Base-by-base conservation (phyloP, 805 yeast genomes). In the Candida quercuum region DNA sequence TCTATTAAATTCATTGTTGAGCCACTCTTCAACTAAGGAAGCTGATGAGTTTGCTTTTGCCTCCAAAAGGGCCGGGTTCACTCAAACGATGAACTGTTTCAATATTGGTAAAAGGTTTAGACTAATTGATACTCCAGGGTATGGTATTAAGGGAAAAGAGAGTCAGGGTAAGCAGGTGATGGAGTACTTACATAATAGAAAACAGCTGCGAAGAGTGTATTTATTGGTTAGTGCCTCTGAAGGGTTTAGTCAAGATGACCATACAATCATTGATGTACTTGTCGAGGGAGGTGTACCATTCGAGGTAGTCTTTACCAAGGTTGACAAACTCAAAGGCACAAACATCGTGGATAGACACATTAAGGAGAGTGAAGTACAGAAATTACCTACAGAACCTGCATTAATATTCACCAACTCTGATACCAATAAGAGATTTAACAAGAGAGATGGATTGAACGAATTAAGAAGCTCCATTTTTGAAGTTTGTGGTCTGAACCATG, bases 121-220 rank as follows among this genome's bases (percentile, higher is more conserved):
- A 42, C 50, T 89, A 4, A 74, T 87, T 2, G 98, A 89, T 54
- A 73, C 87, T 18, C 98, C 98, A 1, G 98, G 98, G 0, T 89
- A 89, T 56, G 98, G 98, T 3, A 70, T 61, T 28, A 76, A 71
- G 43, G 88, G 94, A 14, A 71, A 69, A 13, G 53, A 51, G 8
- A 61, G 66, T 46, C 96, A 89, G 54, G 97, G 96, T 2, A 62
- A 72, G 28, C 68, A 79, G 21, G 82, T 83, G 1, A 52, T 77
- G 49, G 74, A 77, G 25, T 88, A 86, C 51, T 57, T 89, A 7
- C 60, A 62, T 20, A 63, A 70, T 17, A 63, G 93, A 34, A 57
- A 64, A 38, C 72, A 68, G 23, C 61, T 88, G 17, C 63, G 71
- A 22, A 68, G 78, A 33, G 78, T 78, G 2, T 86, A 73, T 45